Evolutionary conservation across 495 filamentous ascomycete species (phyloP), one percentile per base, ranked within the genome.

Genomic region (Hyaloscypha bicolor): DNA sequence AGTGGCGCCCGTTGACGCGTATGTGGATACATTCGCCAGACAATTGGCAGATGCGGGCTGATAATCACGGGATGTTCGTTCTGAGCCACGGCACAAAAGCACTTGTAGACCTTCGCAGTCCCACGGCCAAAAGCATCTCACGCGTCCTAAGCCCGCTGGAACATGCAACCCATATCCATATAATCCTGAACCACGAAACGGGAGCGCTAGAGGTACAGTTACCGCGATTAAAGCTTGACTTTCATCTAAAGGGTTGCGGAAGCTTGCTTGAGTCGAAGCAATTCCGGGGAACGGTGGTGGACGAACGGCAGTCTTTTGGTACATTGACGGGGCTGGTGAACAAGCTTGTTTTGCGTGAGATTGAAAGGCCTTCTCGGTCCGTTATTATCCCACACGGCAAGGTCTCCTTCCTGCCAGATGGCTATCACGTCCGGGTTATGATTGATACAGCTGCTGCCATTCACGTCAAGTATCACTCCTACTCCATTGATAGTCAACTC

Each of bases 281-380:
- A 62, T 86, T 83, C 60, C 81, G 79, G 12, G 82, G 80, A 1
- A 87, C 87, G 82, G 55, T 66, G 1, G 72, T 92, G 5, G 87
- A 88, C 71, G 35, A 57, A 2, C 55, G 76, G 29, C 89, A 90
- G 68, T 73, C 69, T 0, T 65, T 88, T 5, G 82, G 77, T 0
- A 81, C 85, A 0, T 70, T 91, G 9, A 67, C 80, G 65, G 87
- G 88, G 0, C 78, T 92, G 12, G 21, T 62, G 1, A 86, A 77
- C 66, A 86, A 80, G 58, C 78, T 91, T 8, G 72, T 90, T 25
- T 74, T 90, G 4, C 4, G n/a, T n/a, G n/a, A n/a, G 33, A 37
- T 37, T 5, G 9, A 5, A 37, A 25, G 22, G 16, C 25, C 69
- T n/a, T 67, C 63, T 56, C 81, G 82, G 21, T 68, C 75, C 14